phyloP scores from a whole-genome alignment of 208 protist genomes.

The Spongospora subterranea region DNA sequence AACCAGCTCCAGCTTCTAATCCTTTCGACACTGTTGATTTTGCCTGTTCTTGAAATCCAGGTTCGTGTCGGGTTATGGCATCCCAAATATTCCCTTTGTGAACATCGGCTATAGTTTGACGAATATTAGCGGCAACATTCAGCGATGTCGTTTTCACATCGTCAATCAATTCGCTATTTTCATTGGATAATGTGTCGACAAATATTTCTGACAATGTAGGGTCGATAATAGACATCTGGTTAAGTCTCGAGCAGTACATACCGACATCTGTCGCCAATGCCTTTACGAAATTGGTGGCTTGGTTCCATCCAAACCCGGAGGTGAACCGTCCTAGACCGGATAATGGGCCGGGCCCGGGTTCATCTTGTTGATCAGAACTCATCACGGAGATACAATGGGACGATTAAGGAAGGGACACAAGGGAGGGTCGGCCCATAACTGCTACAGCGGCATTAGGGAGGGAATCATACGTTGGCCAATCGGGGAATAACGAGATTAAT shows the following conservation, averaged over 20 bases:
- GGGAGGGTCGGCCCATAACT: too few relatives aligned
- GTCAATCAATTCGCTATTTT: background rate
- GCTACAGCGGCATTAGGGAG: too few relatives aligned
- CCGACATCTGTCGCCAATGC: background rate
- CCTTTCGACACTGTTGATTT: background rate
- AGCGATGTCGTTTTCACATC: background rate
- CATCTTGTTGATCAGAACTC: too few relatives aligned
- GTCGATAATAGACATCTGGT: background rate
- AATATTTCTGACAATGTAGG: background rate
- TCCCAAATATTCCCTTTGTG: background rate
- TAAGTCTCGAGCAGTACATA: background rate
- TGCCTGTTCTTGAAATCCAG: background rate
- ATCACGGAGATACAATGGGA: too few relatives aligned
- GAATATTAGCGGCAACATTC: background rate
- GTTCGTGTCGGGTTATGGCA: background rate
- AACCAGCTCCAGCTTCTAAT: background rate
- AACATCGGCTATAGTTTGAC: background rate
- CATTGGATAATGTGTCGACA: background rate
- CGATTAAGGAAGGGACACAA: too few relatives aligned
- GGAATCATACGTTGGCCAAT: too few relatives aligned
- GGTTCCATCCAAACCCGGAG: too few relatives aligned
- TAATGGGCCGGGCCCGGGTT: too few relatives aligned
- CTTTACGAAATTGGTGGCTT: background rate
- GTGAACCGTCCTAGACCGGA: too few relatives aligned
- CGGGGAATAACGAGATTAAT: too few relatives aligned